phyloP scores from a whole-genome alignment of 768 basidiomycete species.

The Boletus barrowsii region DNA sequence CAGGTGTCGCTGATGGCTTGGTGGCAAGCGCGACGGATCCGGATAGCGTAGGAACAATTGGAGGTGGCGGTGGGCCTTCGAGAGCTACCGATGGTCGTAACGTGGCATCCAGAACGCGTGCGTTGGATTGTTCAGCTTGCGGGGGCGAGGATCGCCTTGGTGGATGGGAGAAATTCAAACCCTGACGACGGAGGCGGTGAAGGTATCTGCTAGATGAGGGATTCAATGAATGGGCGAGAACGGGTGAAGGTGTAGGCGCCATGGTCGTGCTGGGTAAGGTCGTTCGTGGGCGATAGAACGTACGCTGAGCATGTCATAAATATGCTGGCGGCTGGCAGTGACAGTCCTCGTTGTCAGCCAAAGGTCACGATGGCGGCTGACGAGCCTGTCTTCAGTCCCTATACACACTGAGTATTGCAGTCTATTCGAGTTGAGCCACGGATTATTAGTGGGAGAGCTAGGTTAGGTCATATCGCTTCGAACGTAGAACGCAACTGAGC shows the following conservation, averaged over 20 bases:
- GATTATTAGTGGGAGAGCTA: neutral
- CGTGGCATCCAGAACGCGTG: conserved; percentile 5
- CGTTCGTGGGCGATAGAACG: neutral
- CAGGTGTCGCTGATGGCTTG: conserved; percentile 3
- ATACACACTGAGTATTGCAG: too few relatives aligned
- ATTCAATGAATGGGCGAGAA: conserved; percentile 1
- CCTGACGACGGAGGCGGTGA: conserved; percentile 18
- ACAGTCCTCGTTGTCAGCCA: conserved; percentile 16
- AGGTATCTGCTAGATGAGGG: conserved; percentile 4
- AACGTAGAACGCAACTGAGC: neutral
- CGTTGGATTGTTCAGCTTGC: neutral
- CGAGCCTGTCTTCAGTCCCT: neutral
- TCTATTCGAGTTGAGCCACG: neutral
- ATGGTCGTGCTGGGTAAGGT: conserved; percentile 10
- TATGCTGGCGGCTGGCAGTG: conserved; percentile 26
- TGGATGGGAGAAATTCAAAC: conserved; percentile 1
- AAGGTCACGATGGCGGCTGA: conserved; percentile 19
- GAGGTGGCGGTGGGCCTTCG: conserved; percentile 1
- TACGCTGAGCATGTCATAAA: conserved; percentile 17
- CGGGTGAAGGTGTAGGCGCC: conserved; percentile 20
- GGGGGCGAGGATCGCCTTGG: neutral
- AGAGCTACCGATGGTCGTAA: conserved; percentile 7
- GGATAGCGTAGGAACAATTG: conserved; percentile 3
- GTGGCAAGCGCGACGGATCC: conserved; percentile 4
- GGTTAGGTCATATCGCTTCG: neutral